Evolutionary conservation across 176 grass and related monocot genomes (phyloP).

Genomic region (Zoysia pacifica): DNA sequence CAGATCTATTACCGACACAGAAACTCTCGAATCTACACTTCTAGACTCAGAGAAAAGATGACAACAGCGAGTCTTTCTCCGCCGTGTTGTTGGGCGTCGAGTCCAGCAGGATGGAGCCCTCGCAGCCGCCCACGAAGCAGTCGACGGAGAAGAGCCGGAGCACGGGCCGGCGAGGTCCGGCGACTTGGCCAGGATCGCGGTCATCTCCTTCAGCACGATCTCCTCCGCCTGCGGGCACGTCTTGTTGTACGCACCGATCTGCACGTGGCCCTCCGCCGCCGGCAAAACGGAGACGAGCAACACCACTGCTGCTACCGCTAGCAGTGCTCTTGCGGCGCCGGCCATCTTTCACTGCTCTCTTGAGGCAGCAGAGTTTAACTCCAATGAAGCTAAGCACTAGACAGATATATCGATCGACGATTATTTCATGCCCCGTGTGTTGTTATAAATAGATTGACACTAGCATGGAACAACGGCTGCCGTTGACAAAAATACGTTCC

Average conservation of each 20-base stretch:
- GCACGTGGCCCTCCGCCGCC: constrained; percentile 37
- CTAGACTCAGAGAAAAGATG: too few relatives aligned
- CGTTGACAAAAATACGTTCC: too few relatives aligned
- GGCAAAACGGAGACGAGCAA: background rate
- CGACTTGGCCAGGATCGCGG: constrained; percentile 36
- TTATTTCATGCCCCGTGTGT: background rate
- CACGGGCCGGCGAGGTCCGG: constrained; percentile 51
- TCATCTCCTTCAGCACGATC: constrained; percentile 55
- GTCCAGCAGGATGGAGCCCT: constrained; percentile 68
- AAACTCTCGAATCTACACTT: too few relatives aligned
- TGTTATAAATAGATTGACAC: background rate
- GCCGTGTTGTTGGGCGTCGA: constrained; percentile 54
- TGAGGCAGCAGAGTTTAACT: background rate
- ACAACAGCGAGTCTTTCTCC: constrained; percentile 72
- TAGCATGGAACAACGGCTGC: too few relatives aligned
- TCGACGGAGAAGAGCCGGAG: constrained; percentile 73
- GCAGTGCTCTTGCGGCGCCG: background rate
- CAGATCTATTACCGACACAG: too few relatives aligned
- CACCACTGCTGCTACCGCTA: too few relatives aligned
- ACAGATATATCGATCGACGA: background rate
- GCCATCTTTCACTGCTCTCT: background rate
- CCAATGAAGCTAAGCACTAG: background rate
- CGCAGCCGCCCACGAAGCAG: constrained; percentile 69
- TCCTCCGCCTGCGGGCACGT: constrained; percentile 70
- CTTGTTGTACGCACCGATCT: constrained; percentile 56